phyloP scores from a whole-genome alignment of 805 yeast genomes.

The Groenewaldozyma salmanticensis region DNA sequence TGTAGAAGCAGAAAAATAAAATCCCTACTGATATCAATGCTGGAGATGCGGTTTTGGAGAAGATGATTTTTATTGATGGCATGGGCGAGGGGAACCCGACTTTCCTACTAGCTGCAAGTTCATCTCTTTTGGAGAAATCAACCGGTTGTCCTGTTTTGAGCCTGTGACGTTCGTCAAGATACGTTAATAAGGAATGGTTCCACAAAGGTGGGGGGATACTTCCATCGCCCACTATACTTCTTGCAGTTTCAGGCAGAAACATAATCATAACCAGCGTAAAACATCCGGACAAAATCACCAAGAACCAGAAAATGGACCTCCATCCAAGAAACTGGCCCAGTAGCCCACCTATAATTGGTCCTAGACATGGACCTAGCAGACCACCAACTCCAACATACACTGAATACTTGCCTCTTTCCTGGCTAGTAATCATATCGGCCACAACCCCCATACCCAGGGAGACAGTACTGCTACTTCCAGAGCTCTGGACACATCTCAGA shows the following conservation, averaged over 20 bases:
- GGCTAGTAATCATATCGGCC: constrained; percentile 60
- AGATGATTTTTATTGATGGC: neutral
- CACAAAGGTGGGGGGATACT: constrained; percentile 39
- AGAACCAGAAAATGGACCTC: constrained; percentile 57
- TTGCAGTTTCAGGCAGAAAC: constrained; percentile 64
- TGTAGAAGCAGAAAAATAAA: constrained; percentile 36
- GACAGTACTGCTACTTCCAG: constrained; percentile 65
- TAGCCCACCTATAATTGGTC: constrained; percentile 54
- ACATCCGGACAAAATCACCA: constrained; percentile 53
- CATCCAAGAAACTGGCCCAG: constrained; percentile 43
- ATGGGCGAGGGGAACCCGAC: neutral
- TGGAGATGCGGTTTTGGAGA: neutral
- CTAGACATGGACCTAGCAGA: constrained; percentile 63
- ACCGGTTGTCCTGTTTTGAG: neutral
- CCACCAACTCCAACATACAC: constrained; percentile 51
- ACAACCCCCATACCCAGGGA: constrained; percentile 61
- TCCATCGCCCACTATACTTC: constrained; percentile 65
- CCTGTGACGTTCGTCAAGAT: constrained; percentile 4
- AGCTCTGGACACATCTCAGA: constrained; percentile 63
- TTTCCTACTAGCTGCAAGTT: neutral
- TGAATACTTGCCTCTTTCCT: constrained; percentile 56
- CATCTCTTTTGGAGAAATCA: neutral
- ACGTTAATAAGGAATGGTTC: constrained; percentile 18
- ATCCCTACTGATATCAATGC: constrained; percentile 15
- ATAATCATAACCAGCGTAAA: constrained; percentile 26